Base-by-base conservation (phyloP, 331 rosid genomes). In the Telfairia occidentalis region DNA sequence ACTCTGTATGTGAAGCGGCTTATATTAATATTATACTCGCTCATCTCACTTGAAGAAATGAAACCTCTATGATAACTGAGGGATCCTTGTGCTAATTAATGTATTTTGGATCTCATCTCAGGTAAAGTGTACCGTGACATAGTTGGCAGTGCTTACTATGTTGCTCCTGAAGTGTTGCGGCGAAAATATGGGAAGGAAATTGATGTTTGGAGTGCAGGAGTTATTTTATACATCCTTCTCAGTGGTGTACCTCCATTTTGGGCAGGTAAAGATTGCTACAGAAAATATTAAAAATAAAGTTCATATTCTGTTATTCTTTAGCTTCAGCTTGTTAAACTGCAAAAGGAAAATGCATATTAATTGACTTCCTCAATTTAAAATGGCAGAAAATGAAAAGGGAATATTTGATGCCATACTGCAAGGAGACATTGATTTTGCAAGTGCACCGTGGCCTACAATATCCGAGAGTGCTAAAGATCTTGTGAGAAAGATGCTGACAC, bases 191-290 rank as follows among this genome's bases (percentile, higher is more conserved):
- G 98, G 55, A 89, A 90, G 78, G 96, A 92, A 84, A 86, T 90
- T 74, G 98, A 92, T 83, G 83, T 90, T 75, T 92, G 97, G 98
- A 92, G 98, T 82, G 98, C 98, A 23, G 98, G 98, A 60, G 83
- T 92, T 43, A 92, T 92, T 52, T 83, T 92, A 86, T 92, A 90
- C 77, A 89, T 92, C 73, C 89, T 92, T 35, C 89, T 92, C 16
- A 87, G 98, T 78, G 98, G 98, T 29, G 98, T 89, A 13, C 97
- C 98, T 76, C 97, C 98, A 43, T 92, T 90, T 79, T 92, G 98
- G 98, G 98, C 92, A 21, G 97, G 98, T 92, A 83, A 82, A 79
- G 38, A 43, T 61, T 37, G 59, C 54, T 75, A 48, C 26, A 13
- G 3, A 66, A 49, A 69, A 45, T 57, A 38, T 70, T 9, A 60